phyloP scores from a whole-genome alignment of 1,284 basidiomycete genomes.

The Pyrrhoderma lamaoense region DNA sequence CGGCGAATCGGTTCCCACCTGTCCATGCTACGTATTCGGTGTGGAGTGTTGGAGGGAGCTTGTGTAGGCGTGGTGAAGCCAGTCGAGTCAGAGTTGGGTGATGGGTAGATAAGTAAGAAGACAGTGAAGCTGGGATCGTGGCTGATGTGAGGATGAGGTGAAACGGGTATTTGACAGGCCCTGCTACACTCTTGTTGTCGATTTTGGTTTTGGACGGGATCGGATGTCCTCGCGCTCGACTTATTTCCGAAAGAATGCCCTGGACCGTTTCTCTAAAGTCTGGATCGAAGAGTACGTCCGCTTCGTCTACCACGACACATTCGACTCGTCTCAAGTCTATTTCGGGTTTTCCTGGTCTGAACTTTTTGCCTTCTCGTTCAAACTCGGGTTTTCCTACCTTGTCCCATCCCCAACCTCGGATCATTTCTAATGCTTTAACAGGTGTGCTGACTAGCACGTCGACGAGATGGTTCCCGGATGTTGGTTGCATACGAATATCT shows the following conservation, averaged over 20 bases:
- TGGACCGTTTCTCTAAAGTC: constrained; percentile 73
- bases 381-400: constrained; percentile 31
- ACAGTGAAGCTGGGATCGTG: constrained; percentile 75
- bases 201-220: constrained; percentile 27
- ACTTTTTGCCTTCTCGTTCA: constrained; percentile 28
- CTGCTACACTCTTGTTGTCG: too few relatives aligned
- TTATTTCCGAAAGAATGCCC: constrained; percentile 59
- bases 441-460: constrained; percentile 78
- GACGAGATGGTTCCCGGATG: constrained; percentile 30
- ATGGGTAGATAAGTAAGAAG: constrained; percentile 51
- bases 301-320: constrained; percentile 85
- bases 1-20: constrained; percentile 71
- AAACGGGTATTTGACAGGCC: constrained; percentile 53
- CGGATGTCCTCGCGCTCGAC: constrained; percentile 48
- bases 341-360: constrained; percentile 38
- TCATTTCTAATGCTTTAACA: constrained; percentile 65
- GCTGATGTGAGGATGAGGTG: constrained; percentile 79
- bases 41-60: constrained; percentile 60
- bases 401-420: constrained; percentile 62
- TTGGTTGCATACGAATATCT: constrained; percentile 27
- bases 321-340: constrained; percentile 61
- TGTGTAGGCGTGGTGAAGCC: constrained; percentile 73
- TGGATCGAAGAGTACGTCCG: constrained; percentile 81
- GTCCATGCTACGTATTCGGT: constrained; percentile 70
- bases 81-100: constrained; percentile 61